Base-by-base conservation (phyloP, 169 alveolate genomes). In the Babesia ovata region DNA sequence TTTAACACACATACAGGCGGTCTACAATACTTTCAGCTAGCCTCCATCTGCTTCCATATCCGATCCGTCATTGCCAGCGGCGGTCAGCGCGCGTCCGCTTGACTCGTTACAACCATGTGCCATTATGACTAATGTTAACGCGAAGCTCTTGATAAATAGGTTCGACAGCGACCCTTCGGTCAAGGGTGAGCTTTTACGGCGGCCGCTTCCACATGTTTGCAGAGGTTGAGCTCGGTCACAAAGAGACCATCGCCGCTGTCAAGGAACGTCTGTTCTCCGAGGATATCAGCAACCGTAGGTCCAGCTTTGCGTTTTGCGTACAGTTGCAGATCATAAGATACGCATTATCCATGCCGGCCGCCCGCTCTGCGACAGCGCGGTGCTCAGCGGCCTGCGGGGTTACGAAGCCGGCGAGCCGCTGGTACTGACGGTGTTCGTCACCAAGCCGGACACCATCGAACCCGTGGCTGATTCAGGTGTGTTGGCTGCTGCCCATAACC, bases 261-360 rank as follows among this genome's bases (percentile, higher is more conserved):
- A 79, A 79, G 69, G 81, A 72, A 29, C 63, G 61, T 21, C 48
- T 28, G n/a, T 61, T 79, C 36, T 60, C 50, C 13, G 67, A 52
- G 26, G 87, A 79, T 39, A 39, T 70, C n/a, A 36, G 33, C 21
- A 59, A 72, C 21, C 62, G 87, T 79, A 60, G 53, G 84, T 62
- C 58, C 24, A 22, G 11, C 28, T 0, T 42, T 12, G n/a, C 26
- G 29, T 33, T 4, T 48, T 63, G 22, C 8, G 46, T 61, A 66
- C 8, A 36, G 6, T 52, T 54, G 7, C 45, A 88, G 93, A 49
- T 9, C 57, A 70, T 61, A 88, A 84, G 39, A 86, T 88, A 22
- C 77, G 93, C 14, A 39, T 88, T 22, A 88, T 88, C 12, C 83
- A 88, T 44, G 73, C 87, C 63, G 93, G 93, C 0, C 44, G 66